These are phyloP conservation scores for Anethum foeniculum DNA, from an alignment of 140 eudicot genomes.

Conservation along the genomic window DNA sequence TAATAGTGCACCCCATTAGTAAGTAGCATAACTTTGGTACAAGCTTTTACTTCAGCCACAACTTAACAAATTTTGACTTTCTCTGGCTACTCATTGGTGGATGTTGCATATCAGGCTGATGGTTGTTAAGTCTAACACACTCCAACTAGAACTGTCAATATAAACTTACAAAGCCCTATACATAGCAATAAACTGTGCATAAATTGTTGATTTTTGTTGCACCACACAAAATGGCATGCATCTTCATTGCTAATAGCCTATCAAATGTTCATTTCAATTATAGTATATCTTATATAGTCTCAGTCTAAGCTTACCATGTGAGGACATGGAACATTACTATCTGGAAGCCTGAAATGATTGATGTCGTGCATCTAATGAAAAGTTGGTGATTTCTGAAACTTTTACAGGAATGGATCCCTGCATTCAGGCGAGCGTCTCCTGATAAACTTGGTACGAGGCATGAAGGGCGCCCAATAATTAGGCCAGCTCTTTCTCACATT, in stretches of 20 bases:
- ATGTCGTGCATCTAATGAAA: background rate
- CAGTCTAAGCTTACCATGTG: background rate
- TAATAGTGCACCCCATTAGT: background rate
- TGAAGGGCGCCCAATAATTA: conserved; percentile 49
- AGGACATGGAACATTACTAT: background rate
- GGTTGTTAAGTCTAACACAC: background rate
- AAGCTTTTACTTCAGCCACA: background rate
- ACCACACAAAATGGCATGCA: background rate
- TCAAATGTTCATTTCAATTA: background rate
- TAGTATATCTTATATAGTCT: background rate
- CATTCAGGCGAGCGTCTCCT: conserved; percentile 53
- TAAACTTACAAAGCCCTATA: background rate
- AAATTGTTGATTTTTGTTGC: background rate
- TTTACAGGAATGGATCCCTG: conserved; percentile 76
- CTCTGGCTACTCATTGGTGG: background rate
- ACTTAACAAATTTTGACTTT: background rate
- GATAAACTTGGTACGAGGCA: conserved; percentile 84
- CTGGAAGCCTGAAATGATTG: background rate
- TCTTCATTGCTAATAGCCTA: background rate
- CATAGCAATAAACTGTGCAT: background rate
- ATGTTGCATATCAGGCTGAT: background rate
- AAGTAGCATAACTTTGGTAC: background rate
- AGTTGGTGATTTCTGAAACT: conserved; percentile 1
- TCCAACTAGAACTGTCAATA: background rate
- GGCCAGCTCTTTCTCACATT: conserved; percentile 49